Evolutionary conservation across 805 yeast species (phyloP).

Genomic region (Cyberlindnera nakhonratchasimensis): DNA sequence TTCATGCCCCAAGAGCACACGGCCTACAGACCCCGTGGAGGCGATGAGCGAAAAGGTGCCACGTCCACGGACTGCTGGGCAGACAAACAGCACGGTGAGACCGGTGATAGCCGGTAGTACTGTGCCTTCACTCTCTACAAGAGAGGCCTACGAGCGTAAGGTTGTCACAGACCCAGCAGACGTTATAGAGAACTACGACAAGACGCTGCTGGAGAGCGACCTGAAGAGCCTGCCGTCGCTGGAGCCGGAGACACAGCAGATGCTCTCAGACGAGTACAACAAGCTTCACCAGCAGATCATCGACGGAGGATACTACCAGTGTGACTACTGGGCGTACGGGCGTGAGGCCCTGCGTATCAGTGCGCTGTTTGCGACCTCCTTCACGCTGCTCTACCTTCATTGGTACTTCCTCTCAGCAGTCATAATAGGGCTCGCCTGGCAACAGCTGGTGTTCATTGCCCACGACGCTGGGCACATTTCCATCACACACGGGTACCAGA

Average conservation of each 20-base stretch:
- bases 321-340: conserved; percentile 71
- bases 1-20: background rate
- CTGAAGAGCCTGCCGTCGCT: conserved; percentile 55
- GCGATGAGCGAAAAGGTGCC: background rate
- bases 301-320: conserved; percentile 60
- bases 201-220: conserved; percentile 51
- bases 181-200: conserved; percentile 56
- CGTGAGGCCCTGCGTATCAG: conserved; percentile 62
- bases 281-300: conserved; percentile 54
- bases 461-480: conserved; percentile 90
- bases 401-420: conserved; percentile 57
- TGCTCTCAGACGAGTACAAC: conserved; percentile 54
- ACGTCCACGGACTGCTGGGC: conserved; percentile 35
- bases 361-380: conserved; percentile 47
- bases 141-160: conserved; percentile 27
- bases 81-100: conserved; percentile 34
- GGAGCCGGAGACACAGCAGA: conserved; percentile 63
- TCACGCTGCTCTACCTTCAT: conserved; percentile 43
- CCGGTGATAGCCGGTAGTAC: conserved; percentile 52
- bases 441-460: conserved; percentile 80
- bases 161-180: conserved; percentile 54
- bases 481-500: conserved; percentile 73
- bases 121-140: conserved; percentile 38
- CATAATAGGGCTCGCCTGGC: conserved; percentile 77
- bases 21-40: background rate